A percentile compares a stretch with the other conserved stretches of the same genome.
Conservation (phyloP, 495 filamentous ascomycete genomes). For the Trichoderma virens region DNA sequence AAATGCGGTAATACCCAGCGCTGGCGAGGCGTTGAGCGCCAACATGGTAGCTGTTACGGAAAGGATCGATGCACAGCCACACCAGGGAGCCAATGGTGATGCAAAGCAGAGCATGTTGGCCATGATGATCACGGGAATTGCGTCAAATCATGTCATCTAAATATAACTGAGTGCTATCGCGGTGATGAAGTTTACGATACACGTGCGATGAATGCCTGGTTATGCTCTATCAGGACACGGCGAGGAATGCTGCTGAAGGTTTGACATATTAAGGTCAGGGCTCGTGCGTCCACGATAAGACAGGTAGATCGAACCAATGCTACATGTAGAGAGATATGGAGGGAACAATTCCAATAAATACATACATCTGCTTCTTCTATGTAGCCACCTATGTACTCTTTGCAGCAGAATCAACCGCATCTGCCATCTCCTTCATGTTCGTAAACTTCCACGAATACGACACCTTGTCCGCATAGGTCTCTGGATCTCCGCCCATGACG, state of each 20-base stretch:
- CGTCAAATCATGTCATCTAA: no score
- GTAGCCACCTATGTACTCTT: neutral
- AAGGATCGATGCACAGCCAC: neutral
- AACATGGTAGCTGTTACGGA: neutral
- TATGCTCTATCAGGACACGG: no score
- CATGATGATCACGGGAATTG: no score
- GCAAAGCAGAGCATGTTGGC: neutral
- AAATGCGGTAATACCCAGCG: constrained; percentile 4
- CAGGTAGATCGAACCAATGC: no score
- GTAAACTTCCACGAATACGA: constrained; percentile 45
- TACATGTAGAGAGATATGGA: no score
- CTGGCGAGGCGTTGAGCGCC: neutral
- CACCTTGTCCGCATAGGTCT: constrained; percentile 32
- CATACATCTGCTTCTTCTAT: neutral
- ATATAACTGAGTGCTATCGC: no score
- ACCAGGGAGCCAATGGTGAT: neutral
- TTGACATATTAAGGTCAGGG: no score
- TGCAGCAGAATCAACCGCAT: constrained; percentile 45
- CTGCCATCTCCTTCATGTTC: constrained; percentile 64
- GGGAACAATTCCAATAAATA: no score
- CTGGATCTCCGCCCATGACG: constrained; percentile 34
- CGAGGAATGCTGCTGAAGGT: no score
- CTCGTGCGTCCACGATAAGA: no score
- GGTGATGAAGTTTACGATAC: no score
- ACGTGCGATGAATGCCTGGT: no score